Evolutionary conservation across 2,329 filamentous ascomycete species (phyloP), one percentile per base, ranked within the genome.

Genomic region (Diplodia sapinea): DNA sequence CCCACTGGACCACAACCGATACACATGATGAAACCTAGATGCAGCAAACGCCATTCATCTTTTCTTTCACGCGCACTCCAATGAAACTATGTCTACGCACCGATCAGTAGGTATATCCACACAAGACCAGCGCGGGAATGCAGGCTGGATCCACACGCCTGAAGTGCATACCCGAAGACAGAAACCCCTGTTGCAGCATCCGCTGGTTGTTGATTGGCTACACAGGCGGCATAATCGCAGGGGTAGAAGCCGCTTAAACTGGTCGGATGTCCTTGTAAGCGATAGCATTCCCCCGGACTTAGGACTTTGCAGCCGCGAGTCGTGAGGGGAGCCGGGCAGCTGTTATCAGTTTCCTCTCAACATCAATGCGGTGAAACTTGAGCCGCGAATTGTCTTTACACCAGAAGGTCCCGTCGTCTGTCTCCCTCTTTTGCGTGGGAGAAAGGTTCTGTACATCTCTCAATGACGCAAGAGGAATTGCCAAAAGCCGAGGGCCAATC

Each of bases 321-420:
- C 31, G 59, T 63, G 59, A 63, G 59, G 59, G 59, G 59, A 63
- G 17, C 59, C 59, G 59, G 23, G 23, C 23, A 26, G n/a, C 5
- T 33, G 38, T 63, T 38, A 63, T 51, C 59, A 52, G 36, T 56
- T 15, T 56, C 15, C n/a, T 38, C 8, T 36, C 11, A 17, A 43
- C 17, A n/a, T 20, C 17, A n/a, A 36, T 36, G 52, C n/a, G 33
- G 54, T 56, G 54, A 56, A 23, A 40, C 54, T 9, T 15, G 20
- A 47, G 17, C 43, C 54, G 9, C 36, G n/a, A 23, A 33, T 7
- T 13, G 2, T 8, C n/a, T 13, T 38, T 38, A 8, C 23, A 29
- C 38, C 26, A 63, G 3, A 26, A 26, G 23, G 23, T 3, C 23
- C 4, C 31, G 31, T 33, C 36, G 59, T 47, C 52, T 63, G 33